Conservation (phyloP, 1,284 basidiomycete species). For the Vanrija humicola region DNA sequence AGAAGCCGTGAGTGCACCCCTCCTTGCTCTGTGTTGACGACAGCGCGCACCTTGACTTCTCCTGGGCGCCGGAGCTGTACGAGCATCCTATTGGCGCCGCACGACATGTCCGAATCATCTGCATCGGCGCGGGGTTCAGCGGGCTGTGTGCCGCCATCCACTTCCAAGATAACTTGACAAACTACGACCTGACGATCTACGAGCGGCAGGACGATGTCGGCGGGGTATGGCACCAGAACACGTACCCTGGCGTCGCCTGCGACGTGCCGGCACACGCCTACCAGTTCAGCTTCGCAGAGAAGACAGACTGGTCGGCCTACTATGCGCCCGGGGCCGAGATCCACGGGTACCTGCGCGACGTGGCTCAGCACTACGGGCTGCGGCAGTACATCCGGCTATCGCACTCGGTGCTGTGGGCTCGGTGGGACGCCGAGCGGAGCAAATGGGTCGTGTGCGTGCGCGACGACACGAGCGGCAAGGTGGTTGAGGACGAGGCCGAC, state of each 20-base stretch:
- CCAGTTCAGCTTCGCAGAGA: conserved; percentile 20
- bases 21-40: too few species aligned
- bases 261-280: conserved; percentile 36
- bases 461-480: conserved; percentile 2
- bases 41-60: conserved; percentile 1
- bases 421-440: conserved; percentile 25
- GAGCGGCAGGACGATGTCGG: conserved; percentile 12
- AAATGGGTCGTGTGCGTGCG: conserved; percentile 30
- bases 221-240: conserved; percentile 29
- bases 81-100: conserved; percentile 4
- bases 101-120: conserved; percentile 3
- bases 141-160: conserved; percentile 12
- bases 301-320: conserved; percentile 23
- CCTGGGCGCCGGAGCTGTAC: conserved; percentile 6
- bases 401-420: background rate
- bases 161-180: conserved; percentile 2
- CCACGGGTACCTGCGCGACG: conserved; percentile 20
- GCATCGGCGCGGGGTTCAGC: conserved; percentile 13
- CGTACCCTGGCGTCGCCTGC: conserved; percentile 28
- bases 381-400: conserved; percentile 17
- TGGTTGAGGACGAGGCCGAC: conserved; percentile 25
- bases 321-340: conserved; percentile 35
- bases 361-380: conserved; percentile 19
- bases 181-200: conserved; percentile 10
- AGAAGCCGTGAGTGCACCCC: too few species aligned